Percentiles rank a stretch among this genome's conserved stretches.
These are phyloP conservation scores for Vitis riparia DNA, from an alignment of 164 flowering plant species.

Conservation along the genomic window DNA sequence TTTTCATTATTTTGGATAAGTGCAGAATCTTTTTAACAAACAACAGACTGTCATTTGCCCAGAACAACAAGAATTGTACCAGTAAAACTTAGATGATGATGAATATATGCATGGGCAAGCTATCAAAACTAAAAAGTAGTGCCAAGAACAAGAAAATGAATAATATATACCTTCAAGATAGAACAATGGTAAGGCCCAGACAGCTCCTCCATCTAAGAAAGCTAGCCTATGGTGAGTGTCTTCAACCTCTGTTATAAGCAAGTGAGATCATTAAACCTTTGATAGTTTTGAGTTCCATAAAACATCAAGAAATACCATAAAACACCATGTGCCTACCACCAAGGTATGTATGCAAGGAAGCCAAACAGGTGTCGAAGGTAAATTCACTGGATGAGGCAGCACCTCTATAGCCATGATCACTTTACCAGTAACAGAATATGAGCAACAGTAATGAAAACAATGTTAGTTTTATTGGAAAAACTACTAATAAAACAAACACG, in stretches of 20 bases:
- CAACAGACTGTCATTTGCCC: too few relatives aligned
- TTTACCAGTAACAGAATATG: conserved; percentile 13
- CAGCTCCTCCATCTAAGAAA: conserved; percentile 80
- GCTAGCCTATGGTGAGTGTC: conserved; percentile 69
- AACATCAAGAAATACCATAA: background rate
- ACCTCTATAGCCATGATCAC: conserved; percentile 40
- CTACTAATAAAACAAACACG: background rate
- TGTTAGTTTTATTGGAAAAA: background rate
- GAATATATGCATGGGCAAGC: too few relatives aligned
- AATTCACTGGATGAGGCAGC: conserved; percentile 36
- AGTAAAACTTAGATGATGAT: too few relatives aligned
- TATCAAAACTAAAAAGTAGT: too few relatives aligned
- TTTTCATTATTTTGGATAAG: too few relatives aligned
- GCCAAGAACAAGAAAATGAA: background rate
- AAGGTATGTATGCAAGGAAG: conserved; percentile 86
- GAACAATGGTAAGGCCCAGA: conserved; percentile 65
- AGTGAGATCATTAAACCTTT: conserved; percentile 12
- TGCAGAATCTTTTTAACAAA: too few relatives aligned
- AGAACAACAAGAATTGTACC: too few relatives aligned
- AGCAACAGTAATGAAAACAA: background rate
- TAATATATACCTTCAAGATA: conserved; percentile 67
- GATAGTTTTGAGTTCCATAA: background rate
- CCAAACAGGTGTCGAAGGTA: conserved; percentile 68
- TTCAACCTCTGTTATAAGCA: conserved; percentile 69
- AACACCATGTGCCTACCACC: conserved; percentile 60